These are phyloP conservation scores for Lactarius trivialis DNA, from an alignment of 768 basidiomycete species.

Conservation along the genomic window DNA sequence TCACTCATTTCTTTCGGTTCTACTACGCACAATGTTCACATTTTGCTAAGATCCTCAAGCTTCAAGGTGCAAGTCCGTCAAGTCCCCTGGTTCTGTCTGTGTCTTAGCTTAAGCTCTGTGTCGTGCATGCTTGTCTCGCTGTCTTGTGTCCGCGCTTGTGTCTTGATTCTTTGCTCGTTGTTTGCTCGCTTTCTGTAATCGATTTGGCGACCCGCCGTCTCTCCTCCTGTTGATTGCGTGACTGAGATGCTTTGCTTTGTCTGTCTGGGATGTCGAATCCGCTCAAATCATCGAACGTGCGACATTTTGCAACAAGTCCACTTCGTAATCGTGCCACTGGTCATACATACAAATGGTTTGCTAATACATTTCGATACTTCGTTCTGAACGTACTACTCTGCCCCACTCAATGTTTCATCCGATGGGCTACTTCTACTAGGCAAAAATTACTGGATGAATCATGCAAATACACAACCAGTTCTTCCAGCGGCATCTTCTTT, in stretches of 20 bases:
- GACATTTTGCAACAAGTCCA: neutral
- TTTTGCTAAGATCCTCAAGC: neutral
- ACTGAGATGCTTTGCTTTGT: neutral
- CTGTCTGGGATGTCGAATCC: neutral
- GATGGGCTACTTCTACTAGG: neutral
- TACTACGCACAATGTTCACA: neutral
- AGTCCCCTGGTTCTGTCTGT: neutral
- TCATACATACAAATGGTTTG: neutral
- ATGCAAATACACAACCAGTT: neutral
- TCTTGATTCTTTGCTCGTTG: neutral
- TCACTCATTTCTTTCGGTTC: neutral
- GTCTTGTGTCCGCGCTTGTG: neutral
- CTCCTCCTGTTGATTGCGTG: neutral
- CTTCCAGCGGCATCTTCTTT: too few relatives aligned
- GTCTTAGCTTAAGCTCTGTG: neutral
- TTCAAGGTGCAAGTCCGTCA: constrained; percentile 5
- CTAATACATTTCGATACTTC: too few relatives aligned
- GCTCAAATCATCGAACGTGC: neutral
- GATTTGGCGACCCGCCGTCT: neutral
- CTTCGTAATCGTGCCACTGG: neutral
- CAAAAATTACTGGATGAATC: neutral
- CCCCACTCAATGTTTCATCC: neutral
- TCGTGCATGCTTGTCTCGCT: neutral
- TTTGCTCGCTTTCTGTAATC: neutral
- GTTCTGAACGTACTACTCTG: neutral